These are phyloP conservation scores for Hemisphaericaspora subhashii DNA, from an alignment of 1,139 yeast genomes.

Conservation along the genomic window DNA sequence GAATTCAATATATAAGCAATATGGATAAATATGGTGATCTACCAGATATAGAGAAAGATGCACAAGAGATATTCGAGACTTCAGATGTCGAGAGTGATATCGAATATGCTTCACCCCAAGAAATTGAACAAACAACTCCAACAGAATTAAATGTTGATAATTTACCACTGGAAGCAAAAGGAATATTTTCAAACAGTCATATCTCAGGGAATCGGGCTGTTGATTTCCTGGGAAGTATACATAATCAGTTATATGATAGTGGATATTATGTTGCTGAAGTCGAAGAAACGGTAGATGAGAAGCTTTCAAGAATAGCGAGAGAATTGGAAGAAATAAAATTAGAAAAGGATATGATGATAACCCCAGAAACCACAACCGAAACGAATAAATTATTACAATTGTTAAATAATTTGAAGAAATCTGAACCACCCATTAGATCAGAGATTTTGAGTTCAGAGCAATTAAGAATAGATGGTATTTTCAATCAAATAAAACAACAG, in stretches of 20 bases:
- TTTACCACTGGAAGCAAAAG: conserved; percentile 18
- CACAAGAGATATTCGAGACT: conserved; percentile 48
- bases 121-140: background rate
- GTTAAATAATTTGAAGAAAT: conserved; percentile 6
- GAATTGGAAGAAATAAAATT: conserved; percentile 43
- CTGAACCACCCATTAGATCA: background rate
- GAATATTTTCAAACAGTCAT: conserved; percentile 21
- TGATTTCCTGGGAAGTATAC: conserved; percentile 42
- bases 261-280: conserved; percentile 28
- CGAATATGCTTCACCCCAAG: conserved; percentile 1
- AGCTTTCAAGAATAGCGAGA: conserved; percentile 41
- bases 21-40: conserved; percentile 23
- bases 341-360: conserved; percentile 1
- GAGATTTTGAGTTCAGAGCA: background rate
- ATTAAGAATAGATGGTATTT: conserved; percentile 2
- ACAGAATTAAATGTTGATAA: conserved; percentile 14
- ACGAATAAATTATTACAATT: conserved; percentile 11
- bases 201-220: conserved; percentile 17
- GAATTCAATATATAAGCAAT: too few species aligned
- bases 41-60: conserved; percentile 29
- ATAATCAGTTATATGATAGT: conserved; percentile 18
- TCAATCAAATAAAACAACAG: background rate
- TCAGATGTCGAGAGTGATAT: conserved; percentile 46
- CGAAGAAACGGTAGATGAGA: conserved; percentile 43
- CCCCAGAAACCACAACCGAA: conserved; percentile 1